Base-by-base conservation (phyloP, 1,284 basidiomycete species). In the Cryptococcus sp. region DNA sequence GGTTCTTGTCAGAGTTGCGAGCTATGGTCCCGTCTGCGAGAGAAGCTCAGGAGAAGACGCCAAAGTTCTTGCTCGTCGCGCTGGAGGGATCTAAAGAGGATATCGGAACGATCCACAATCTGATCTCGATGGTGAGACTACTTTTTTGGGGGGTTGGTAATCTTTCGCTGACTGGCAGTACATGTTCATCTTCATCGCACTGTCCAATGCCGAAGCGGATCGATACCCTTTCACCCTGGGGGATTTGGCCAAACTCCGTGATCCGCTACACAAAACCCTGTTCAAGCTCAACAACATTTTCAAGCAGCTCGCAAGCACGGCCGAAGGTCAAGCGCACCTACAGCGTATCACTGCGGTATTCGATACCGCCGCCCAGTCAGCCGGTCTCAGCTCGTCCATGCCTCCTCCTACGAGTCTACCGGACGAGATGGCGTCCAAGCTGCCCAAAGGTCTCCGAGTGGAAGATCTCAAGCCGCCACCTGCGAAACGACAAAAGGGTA, bases 391-490 rank as follows among this genome's bases (percentile, higher is more conserved):
- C n/a, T 25, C 41, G 14, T 14, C 45, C 34, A 35, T 48, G 33
- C 47, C 39, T 19, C 31, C 21, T 26, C 51, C 40, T 16, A 38
- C 40, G 22, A 19, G 44, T 26, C 9, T 45, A 32, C 45, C 40
- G n/a, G 56, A 54, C 3, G 61, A 59, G 21, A 48, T 58, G 9
- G 59, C 59, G 2, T 43, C 58, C 4, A 53, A 57, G 18, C 49
- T 64, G 28, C 61, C 59, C 5, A 64, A 65, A 24, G 56, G 63
- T 2, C 50, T 71, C 2, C 59, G 66, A 18, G 61, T 71, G 2
- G 68, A 71, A 48, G 68, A 71, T 48, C 56, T 71, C 45, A 71
- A 68, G 42, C 66, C 61, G 10, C 68, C 68, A 14, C 65, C 68
- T 1, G 45, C 57, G n/a, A 68, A 67, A 48, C 58, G 68, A 12